Evolutionary conservation across 768 basidiomycete species (phyloP), one percentile per base, ranked within the genome.

Genomic region (Boletus sp.): DNA sequence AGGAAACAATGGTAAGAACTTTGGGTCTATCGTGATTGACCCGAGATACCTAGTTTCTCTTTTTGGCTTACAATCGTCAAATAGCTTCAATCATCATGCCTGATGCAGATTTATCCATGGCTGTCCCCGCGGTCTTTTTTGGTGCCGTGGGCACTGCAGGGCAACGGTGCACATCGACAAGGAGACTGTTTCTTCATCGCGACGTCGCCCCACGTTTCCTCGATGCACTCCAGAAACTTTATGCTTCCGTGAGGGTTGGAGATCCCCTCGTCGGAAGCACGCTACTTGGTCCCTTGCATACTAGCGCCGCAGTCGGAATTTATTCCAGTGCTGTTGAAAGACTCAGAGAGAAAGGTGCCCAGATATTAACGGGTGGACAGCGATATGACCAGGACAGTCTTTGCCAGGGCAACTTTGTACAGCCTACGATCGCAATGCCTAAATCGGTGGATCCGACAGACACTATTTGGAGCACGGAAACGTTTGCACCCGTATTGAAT

Each of bases 81-180:
- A 57, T 70, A 94, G 94, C 95, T 59, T 85, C 92, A 38, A 85
- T 97, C 62, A 80, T 98, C 59, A 89, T 97, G 83, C 83, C 90
- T 47, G 96, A 97, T 74, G 95, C 96, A 19, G 93, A 97, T 72
- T 81, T 97, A 23, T 79, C 81, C 32, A 84, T 97, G 60, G 95
- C 96, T 35, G 83, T 97, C 15, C 90, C 90, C 14, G 83, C 93
- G 5, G 88, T 95, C 29, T 91, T 93, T 70, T 98, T 98, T 73
- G 91, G 95, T 35, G 92, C 96, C 29, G 85, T 97, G 42, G 96
- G 96, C 32, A 88, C 86, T 33, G 80, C 84, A 10, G 81, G 81
- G 15, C 79, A 80, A 59, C 82, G 88, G 42, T 98, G 96, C 75
- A 98, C 96, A 2, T 87, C 93, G 33, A 98, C 95, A 1, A 83